phyloP scores from a whole-genome alignment of 805 yeast genomes.

The Myxozyma melibiosi region DNA sequence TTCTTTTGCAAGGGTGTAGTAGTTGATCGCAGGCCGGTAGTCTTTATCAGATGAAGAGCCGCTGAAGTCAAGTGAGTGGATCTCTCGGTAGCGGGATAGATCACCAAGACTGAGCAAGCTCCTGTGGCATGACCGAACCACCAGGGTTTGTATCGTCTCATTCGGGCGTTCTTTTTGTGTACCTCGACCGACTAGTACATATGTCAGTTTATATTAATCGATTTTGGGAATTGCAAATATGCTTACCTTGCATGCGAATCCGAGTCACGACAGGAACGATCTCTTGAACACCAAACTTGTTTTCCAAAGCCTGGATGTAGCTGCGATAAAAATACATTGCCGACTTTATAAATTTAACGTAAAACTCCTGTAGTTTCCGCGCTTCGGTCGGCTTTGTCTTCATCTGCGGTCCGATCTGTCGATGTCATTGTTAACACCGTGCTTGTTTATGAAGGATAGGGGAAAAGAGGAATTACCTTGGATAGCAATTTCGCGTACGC shows the following conservation, averaged over 20 bases:
- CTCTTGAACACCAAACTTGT: constrained; percentile 18
- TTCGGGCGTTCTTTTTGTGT: background rate
- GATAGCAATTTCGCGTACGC: constrained; percentile 15
- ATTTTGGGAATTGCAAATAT: background rate
- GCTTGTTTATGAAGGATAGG: too few species aligned
- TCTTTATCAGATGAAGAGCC: constrained; percentile 12
- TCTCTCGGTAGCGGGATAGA: constrained; percentile 34
- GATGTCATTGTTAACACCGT: background rate
- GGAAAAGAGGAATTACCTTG: constrained; percentile 11
- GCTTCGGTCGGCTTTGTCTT: constrained; percentile 23
- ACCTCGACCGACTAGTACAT: background rate
- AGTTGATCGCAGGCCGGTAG: constrained; percentile 28
- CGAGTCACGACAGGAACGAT: constrained; percentile 15
- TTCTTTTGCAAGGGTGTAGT: constrained; percentile 32
- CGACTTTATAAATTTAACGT: constrained; percentile 24
- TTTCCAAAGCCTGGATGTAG: constrained; percentile 19
- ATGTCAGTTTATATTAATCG: background rate
- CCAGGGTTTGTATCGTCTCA: constrained; percentile 1
- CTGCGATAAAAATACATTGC: constrained; percentile 22
- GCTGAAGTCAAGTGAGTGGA: constrained; percentile 13
- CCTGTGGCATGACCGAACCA: constrained; percentile 23
- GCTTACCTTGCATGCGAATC: constrained; percentile 18
- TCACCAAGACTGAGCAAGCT: constrained; percentile 34
- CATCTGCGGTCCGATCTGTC: constrained; percentile 15
- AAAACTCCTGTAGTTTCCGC: constrained; percentile 25